A percentile compares a stretch with the other conserved stretches of the same genome.
These are phyloP conservation scores for Odonthalia washingtoniensis DNA, from an alignment of 31 red algal genomes.

Conservation along the genomic window DNA sequence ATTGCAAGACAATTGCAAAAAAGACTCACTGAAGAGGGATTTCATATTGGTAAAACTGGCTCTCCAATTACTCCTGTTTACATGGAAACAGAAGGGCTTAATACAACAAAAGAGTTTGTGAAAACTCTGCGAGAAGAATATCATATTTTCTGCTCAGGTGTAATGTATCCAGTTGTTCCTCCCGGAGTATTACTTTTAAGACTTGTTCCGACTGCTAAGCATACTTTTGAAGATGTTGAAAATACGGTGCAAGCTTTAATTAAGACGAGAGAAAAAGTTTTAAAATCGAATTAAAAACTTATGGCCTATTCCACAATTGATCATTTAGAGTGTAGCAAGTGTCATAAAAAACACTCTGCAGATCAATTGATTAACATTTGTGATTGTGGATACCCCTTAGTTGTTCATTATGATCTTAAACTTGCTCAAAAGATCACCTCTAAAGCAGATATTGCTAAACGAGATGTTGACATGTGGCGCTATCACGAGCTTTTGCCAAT, in stretches of 20 bases:
- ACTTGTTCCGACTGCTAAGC: constrained; percentile 20
- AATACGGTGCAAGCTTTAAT: constrained; percentile 23
- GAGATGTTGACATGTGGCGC: too few relatives aligned
- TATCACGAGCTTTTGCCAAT: too few relatives aligned
- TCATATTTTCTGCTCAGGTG: constrained; percentile 30
- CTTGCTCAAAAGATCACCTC: too few relatives aligned
- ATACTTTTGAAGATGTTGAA: constrained; percentile 30
- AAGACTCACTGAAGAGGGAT: constrained; percentile 26
- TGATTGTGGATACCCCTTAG: too few relatives aligned
- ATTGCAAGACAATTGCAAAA: constrained; percentile 16
- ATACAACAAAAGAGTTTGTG: constrained; percentile 22
- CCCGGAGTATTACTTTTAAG: constrained; percentile 15
- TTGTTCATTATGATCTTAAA: too few relatives aligned
- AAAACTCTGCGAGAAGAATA: constrained; percentile 22
- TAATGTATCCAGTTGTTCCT: constrained; percentile 40
- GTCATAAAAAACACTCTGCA: too few relatives aligned
- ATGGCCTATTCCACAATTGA: too few relatives aligned
- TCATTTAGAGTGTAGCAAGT: too few relatives aligned
- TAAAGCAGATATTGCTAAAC: too few relatives aligned
- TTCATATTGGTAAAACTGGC: constrained; percentile 38
- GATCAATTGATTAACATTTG: too few relatives aligned
- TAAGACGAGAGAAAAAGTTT: too few relatives aligned
- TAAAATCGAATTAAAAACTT: too few relatives aligned
- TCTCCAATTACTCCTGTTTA: constrained; percentile 18
- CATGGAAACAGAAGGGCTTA: constrained; percentile 1